Evolutionary conservation across 768 basidiomycete species (phyloP), one percentile per base, ranked within the genome.

Genomic region (Amanita rimosa): DNA sequence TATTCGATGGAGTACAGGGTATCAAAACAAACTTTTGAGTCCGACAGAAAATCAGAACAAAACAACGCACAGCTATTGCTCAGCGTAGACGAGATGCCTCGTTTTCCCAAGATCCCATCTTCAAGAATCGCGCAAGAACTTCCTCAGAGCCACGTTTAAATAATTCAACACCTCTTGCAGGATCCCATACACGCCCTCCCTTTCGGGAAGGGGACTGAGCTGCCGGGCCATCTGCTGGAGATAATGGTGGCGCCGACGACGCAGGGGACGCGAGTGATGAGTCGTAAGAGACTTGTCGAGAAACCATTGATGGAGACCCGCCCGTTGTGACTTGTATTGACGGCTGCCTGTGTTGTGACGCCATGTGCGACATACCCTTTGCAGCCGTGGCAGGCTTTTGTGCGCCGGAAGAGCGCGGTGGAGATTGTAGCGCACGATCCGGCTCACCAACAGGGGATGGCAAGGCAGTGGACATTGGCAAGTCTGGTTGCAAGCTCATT

Each of bases 121-220:
- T 83, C 67, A 92, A 67, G 64, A 94, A 92, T 42, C 85, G 72
- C 8, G 85, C 78, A 24, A 94, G 70, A 21, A 92, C 88, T 57
- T 93, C 85, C 62, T 94, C 90, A 2, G 89, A 91, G 11, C 84
- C 84, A 45, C 78, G 78, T 63, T 91, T 93, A 67, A 93, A 91
- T 35, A 85, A 57, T 51, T 94, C 91, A 2, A 93, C 81, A 38
- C 83, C 84, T 17, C 90, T 80, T 8, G 81, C 80, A 14, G 91
- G 91, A 60, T 93, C 90, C 81, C 85, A 95, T 4, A 85, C 82
- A 17, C 89, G 75, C 2, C 73, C 75, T 17, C 73, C 71, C 56
- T 74, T 78, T 43, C 67, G 63, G 33, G 60, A 44, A 2, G 71
- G 62, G 8, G 66, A 58, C 14, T 63, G 51, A 33, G 61, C 48